Conservation (phyloP, 1,139 yeast species). For the Lodderomyces pseudojiufengensis region DNA sequence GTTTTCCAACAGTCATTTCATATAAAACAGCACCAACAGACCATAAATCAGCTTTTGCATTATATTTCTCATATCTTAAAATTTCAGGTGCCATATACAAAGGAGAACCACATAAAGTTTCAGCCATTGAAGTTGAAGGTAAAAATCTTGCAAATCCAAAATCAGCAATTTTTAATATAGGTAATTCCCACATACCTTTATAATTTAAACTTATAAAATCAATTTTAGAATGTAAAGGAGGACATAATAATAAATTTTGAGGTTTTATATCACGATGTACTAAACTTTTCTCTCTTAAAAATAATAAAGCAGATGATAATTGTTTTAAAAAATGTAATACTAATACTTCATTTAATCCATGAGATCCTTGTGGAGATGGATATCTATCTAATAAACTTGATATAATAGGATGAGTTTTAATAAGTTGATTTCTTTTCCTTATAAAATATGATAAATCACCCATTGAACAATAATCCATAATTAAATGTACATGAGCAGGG, state of each 20-base stretch:
- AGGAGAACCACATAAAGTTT: conserved; percentile 95
- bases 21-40: conserved; percentile 94
- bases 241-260: conserved; percentile 79
- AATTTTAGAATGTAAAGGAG: conserved; percentile 59
- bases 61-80: conserved; percentile 86
- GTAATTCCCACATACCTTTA: conserved; percentile 84
- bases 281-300: conserved; percentile 74
- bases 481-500: conserved; percentile 72
- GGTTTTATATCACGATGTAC: conserved; percentile 96
- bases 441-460: conserved; percentile 91
- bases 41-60: conserved; percentile 97
- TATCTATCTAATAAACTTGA: conserved; percentile 72
- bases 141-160: conserved; percentile 95
- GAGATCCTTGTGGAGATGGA: conserved; percentile 75
- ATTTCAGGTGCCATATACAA: conserved; percentile 98
- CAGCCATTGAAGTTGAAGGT: conserved; percentile 92
- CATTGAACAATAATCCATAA: conserved; percentile 96
- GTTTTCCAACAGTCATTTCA: conserved; percentile 93
- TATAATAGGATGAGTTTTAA: conserved; percentile 74
- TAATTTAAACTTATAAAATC: conserved; percentile 56
- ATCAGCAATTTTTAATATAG: conserved; percentile 89
- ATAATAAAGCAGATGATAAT: conserved; percentile 76
- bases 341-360: conserved; percentile 75
- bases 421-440: conserved; percentile 67
- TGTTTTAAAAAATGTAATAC: conserved; percentile 86